Evolutionary conservation across 441 rosid species (phyloP), one percentile per base, ranked within the genome.

Genomic region (Lagerstroemia fauriei): DNA sequence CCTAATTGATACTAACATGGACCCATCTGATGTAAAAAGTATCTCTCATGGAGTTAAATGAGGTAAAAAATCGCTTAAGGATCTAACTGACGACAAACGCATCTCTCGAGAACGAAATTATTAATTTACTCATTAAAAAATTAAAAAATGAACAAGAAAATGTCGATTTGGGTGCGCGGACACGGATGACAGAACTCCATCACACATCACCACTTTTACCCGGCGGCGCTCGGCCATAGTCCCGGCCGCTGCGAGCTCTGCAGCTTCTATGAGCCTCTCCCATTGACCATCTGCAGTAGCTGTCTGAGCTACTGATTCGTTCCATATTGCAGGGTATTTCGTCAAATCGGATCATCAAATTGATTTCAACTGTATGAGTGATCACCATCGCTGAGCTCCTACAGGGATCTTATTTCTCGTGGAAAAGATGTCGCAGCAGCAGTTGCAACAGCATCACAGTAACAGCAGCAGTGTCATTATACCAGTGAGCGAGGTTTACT

Each of bases 401-500:
- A 61, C 10, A 31, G 73, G 73, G 73, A 69, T 34, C 73, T 69
- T 34, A 12, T 1, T 66, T 31, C 25, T 46, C 73, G 46, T 17
- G 44, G 73, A 34, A 32, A 32, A 14, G 56, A 80, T 80, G 82
- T 80, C 82, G 51, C 66, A 84, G 41, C 77, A 53, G 24, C 38
- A 81, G 10, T 51, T 57, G 25, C 57, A 81, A 79, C 85, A 87
- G 63, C 78, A 73, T 81, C 73, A 69, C 71, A 57, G 84, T 38
- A 87, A 73, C 72, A 87, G 77, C 50, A 77, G 46, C 74, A 83
- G 63, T 27, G 70, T 18, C 80, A 85, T 80, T 78, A 90, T 96
- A 79, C 95, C 97, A 68, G 95, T 93, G 82, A 94, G 89, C 82
- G 99, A 96, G 89, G 91, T 90, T 65, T 96, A 93, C 81, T 94